Evolutionary conservation across 78 protist species (phyloP).

Genomic region (Chrysochromulina tobinii): DNA sequence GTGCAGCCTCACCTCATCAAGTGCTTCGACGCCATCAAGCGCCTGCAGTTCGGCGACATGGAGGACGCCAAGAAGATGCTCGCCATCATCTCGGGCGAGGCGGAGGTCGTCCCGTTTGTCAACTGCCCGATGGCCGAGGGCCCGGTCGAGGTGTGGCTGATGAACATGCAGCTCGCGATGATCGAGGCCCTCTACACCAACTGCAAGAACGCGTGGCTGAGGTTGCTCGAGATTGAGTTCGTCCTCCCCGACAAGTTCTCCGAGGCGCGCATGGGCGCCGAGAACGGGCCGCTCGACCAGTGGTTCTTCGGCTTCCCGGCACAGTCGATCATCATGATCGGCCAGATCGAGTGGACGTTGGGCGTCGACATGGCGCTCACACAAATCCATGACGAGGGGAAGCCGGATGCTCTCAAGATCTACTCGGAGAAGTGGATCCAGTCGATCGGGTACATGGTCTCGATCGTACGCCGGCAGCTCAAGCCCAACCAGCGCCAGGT

Average conservation of each 20-base stretch:
- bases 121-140: conserved; percentile 28
- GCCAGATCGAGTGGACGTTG: conserved; percentile 66
- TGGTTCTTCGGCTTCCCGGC: conserved; percentile 70
- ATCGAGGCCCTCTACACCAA: conserved; percentile 3
- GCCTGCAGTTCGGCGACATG: conserved; percentile 17
- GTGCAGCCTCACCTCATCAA: conserved; percentile 82
- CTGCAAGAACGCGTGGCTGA: not conserved
- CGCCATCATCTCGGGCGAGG: conserved; percentile 70
- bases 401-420: not conserved
- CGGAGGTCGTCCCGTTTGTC: conserved; percentile 62
- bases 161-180: conserved; percentile 57
- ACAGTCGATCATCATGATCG: conserved; percentile 47
- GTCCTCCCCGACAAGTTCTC: not conserved
- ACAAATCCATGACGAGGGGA: not conserved
- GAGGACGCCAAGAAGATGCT: conserved; percentile 19
- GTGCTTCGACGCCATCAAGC: conserved; percentile 72
- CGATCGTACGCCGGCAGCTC: conserved; percentile 27
- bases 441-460: not conserved
- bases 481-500: conserved; percentile 38
- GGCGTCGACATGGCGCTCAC: conserved; percentile 52
- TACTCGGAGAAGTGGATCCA: not conserved
- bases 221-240: not conserved
- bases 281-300: not conserved
- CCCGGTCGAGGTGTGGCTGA: conserved; percentile 74
- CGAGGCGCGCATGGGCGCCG: not conserved